Conservation (phyloP, 176 grass and related monocot species). For the Poa annua region DNA sequence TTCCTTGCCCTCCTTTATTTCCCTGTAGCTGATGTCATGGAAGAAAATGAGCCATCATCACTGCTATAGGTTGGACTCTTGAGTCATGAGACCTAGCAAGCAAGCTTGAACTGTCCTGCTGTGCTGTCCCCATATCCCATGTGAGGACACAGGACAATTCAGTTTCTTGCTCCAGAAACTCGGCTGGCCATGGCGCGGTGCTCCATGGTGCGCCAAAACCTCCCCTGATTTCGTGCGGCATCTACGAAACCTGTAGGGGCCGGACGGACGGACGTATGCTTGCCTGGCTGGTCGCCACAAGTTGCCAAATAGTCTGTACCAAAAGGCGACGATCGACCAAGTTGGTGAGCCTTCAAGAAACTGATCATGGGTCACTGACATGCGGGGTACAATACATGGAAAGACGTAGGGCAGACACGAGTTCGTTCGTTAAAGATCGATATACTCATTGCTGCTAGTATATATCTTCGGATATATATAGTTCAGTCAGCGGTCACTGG, state of each 20-base stretch:
- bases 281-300: conserved; percentile 4
- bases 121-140: conserved; percentile 29
- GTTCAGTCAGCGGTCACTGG: neutral
- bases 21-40: conserved; percentile 24
- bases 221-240: conserved; percentile 66
- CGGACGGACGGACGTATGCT: neutral
- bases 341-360: too few relatives aligned
- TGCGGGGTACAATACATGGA: too few relatives aligned
- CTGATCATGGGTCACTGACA: too few relatives aligned
- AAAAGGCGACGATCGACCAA: neutral
- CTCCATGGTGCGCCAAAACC: conserved; percentile 36
- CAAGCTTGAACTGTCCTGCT: conserved; percentile 35
- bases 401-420: too few relatives aligned
- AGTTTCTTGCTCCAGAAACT: conserved; percentile 41
- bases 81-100: neutral
- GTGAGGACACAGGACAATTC: conserved; percentile 28
- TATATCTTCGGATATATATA: too few relatives aligned
- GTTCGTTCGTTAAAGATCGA: too few relatives aligned
- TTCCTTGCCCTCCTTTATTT: neutral
- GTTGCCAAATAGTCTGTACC: neutral
- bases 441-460: too few relatives aligned
- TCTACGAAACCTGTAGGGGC: conserved; percentile 12
- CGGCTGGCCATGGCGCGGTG: conserved; percentile 3
- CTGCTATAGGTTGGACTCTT: neutral
- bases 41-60: neutral